Percentiles rank a stretch among this genome's conserved stretches.
These are phyloP conservation scores for Globisporangium nodosum DNA, from an alignment of 352 stramenopile species.

Conservation along the genomic window DNA sequence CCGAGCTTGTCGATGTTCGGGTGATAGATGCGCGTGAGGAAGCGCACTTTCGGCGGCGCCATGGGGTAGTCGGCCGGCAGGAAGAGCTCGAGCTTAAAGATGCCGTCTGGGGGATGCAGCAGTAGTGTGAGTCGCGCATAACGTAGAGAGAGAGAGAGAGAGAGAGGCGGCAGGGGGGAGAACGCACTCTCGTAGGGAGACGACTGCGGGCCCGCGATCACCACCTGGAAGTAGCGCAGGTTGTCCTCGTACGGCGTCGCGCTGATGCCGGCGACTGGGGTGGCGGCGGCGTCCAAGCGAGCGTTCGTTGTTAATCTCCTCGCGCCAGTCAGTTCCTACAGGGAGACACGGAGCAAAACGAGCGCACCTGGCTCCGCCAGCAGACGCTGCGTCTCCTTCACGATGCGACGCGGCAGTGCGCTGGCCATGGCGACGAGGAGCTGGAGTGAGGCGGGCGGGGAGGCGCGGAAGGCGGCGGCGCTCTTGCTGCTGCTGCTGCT, in stretches of 20 bases:
- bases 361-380: constrained; percentile 87
- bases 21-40: constrained; percentile 98
- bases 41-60: constrained; percentile 95
- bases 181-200: constrained; percentile 93
- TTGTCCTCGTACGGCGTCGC: constrained; percentile 97
- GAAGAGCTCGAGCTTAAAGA: constrained; percentile 97
- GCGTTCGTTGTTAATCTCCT: neutral
- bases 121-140: neutral
- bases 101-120: constrained; percentile 49
- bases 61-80: constrained; percentile 97
- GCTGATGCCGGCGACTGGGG: constrained; percentile 90
- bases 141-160: neutral
- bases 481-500: no score
- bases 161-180: neutral
- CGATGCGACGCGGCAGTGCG: constrained; percentile 61
- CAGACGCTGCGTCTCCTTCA: constrained; percentile 94
- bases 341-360: no score
- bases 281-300: neutral
- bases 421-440: constrained; percentile 33
- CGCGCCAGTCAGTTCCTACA: no score
- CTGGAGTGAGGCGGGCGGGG: neutral
- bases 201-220: constrained; percentile 94
- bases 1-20: constrained; percentile 98
- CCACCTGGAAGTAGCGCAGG: constrained; percentile 97
- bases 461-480: no score